These are phyloP conservation scores for Ganoderma leucocontextum DNA, from an alignment of 1,284 basidiomycete species.

Conservation along the genomic window DNA sequence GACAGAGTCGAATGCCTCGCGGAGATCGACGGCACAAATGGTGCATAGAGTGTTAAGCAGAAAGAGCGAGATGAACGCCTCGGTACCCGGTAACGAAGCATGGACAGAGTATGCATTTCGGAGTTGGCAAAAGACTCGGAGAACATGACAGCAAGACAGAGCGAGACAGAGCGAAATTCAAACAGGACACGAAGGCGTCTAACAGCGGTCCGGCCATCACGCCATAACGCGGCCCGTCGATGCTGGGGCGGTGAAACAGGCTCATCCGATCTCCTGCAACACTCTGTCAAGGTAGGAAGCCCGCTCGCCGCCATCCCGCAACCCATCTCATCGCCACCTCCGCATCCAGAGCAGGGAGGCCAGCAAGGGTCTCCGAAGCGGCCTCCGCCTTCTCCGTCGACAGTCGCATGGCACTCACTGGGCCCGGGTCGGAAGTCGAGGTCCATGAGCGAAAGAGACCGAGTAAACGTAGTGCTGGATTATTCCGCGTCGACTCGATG, in stretches of 20 bases:
- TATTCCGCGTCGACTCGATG: slow-evolving; percentile 2
- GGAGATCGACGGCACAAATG: too few species aligned
- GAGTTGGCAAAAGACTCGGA: too few species aligned
- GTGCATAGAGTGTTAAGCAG: too few species aligned
- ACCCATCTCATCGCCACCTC: slow-evolving; percentile 16
- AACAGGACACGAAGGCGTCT: too few species aligned
- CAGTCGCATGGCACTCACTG: slow-evolving; percentile 5
- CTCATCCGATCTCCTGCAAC: too few species aligned
- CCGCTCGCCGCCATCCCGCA: slow-evolving; percentile 16
- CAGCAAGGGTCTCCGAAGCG: slow-evolving; percentile 5
- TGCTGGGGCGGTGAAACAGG: neutral
- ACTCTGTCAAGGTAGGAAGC: slow-evolving; percentile 12
- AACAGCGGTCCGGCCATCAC: too few species aligned
- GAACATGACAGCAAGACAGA: neutral
- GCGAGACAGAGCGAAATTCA: neutral
- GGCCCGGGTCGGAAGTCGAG: neutral
- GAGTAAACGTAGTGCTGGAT: slow-evolving; percentile 26
- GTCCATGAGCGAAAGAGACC: slow-evolving; percentile 23
- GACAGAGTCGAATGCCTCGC: too few species aligned
- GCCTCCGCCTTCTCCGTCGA: slow-evolving; percentile 10
- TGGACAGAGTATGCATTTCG: too few species aligned
- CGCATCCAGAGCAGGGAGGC: neutral
- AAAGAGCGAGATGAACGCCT: too few species aligned
- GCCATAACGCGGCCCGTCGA: neutral
- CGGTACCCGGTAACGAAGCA: too few species aligned